These are phyloP conservation scores for Chlamydomonas incerta DNA, from an alignment of 139 green algal species.

Conservation along the genomic window DNA sequence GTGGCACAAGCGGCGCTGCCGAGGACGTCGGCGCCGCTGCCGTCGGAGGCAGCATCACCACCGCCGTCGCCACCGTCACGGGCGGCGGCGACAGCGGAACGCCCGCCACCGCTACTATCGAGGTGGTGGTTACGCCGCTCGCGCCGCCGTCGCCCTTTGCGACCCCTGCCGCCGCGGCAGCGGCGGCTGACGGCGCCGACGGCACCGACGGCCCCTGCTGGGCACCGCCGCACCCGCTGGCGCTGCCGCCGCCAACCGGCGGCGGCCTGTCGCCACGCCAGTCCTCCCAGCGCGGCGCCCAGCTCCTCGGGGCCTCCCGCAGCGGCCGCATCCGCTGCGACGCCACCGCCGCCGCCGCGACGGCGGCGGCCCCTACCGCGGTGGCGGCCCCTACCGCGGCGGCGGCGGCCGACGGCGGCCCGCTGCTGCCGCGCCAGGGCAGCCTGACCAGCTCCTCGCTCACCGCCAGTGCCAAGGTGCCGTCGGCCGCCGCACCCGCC, in stretches of 20 bases:
- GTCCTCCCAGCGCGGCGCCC: too few relatives aligned
- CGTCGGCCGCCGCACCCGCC: not conserved
- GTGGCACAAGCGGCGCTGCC: not conserved
- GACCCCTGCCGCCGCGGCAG: not conserved
- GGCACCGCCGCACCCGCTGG: not conserved
- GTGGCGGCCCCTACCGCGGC: too few relatives aligned
- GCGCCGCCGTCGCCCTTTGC: not conserved
- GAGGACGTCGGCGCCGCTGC: not conserved
- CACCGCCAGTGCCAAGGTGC: slow-evolving; percentile 29
- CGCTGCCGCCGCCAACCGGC: too few relatives aligned
- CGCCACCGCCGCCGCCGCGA: too few relatives aligned
- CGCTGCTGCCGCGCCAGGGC: not conserved
- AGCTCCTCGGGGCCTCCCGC: too few relatives aligned
- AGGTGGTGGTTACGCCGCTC: not conserved
- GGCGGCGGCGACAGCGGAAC: not conserved
- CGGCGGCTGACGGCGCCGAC: not conserved
- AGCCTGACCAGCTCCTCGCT: not conserved
- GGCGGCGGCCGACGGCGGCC: too few relatives aligned
- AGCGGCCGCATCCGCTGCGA: too few relatives aligned
- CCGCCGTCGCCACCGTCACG: slow-evolving; percentile 14
- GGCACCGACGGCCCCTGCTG: not conserved
- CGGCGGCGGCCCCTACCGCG: too few relatives aligned
- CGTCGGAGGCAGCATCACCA: slow-evolving; percentile 25
- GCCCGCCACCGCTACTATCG: slow-evolving; percentile 18
- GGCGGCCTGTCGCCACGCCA: too few relatives aligned